Evolutionary conservation across 257 asterid genomes (phyloP), one percentile per base, ranked within the genome.

Genomic region (Agastache rugosa): DNA sequence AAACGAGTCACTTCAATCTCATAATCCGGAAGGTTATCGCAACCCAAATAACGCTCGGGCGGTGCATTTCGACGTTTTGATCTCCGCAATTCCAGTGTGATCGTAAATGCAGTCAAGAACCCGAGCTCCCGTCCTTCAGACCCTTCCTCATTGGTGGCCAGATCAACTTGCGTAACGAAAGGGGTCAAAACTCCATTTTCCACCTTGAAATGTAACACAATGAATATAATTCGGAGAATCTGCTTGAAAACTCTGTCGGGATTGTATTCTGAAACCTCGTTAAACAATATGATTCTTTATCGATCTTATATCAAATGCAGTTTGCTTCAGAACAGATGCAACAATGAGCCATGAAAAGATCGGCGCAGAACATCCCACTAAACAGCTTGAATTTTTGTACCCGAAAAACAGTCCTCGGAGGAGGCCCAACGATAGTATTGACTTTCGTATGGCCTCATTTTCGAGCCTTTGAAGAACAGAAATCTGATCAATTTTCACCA

Each of bases 1-100:
- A 95, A 74, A 53, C 96, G 83, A 51, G 88, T 81, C 71, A 86
- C 82, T 71, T 89, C 98, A 16, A 89, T 56, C 65, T 95, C 98
- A 45, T 83, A 91, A 72, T 89, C 90, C 3, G 87, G 82, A 65
- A 81, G 74, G 63, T 82, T 77, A 67, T 91, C 99, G 53, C 90
- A 80, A 1, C 83, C 99, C 63, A 89, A 59, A 58, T 84, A 95
- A 22, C 98, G 97, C 7, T 90, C 96, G 8, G 99, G 99, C 61
- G 83, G 85, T 20, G 87, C 75, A 66, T 76, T 81, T 27, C 94
- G 76, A 20, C 99, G 92, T 71, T 88, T 92, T 14, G 99, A 95
- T 78, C 99, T 83, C 47, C 99, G 81, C 71, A 93, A 56, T 27
- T 86, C n/a, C 90, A n/a, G 60, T 31, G 60, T 68, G 74, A 56